Percentiles rank a stretch among this genome's conserved stretches.
These are phyloP conservation scores for Tulasnella sp. DNA, from an alignment of 768 basidiomycete species.

Conservation along the genomic window DNA sequence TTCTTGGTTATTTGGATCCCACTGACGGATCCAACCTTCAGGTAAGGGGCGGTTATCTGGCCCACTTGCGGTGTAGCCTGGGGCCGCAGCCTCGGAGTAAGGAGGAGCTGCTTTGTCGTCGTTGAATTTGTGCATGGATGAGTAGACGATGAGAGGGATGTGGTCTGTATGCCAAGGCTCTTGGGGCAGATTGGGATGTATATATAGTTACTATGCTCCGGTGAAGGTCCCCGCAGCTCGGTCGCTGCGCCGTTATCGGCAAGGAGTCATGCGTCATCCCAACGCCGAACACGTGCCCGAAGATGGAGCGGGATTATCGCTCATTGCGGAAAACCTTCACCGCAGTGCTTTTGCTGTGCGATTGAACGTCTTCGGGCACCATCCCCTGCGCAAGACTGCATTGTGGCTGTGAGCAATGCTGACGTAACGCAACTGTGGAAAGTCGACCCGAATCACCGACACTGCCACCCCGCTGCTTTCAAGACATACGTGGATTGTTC, in stretches of 20 bases:
- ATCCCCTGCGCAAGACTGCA: no score
- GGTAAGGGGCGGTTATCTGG: not conserved
- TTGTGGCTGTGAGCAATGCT: no score
- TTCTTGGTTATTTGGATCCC: not conserved
- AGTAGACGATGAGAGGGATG: not conserved
- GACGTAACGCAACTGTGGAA: no score
- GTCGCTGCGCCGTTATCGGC: not conserved
- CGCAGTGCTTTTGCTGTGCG: not conserved
- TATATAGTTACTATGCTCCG: not conserved
- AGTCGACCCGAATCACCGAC: no score
- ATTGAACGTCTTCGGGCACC: no score
- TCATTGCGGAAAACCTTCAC: not conserved
- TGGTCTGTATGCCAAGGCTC: not conserved
- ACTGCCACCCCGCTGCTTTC: no score
- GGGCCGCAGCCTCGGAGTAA: not conserved
- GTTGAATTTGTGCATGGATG: not conserved
- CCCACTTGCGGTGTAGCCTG: no score
- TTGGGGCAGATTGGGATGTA: not conserved
- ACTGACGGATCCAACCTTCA: constrained; percentile 1
- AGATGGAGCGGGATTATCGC: not conserved
- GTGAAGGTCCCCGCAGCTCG: not conserved
- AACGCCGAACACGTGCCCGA: not conserved
- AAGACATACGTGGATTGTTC: no score
- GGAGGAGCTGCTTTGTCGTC: not conserved
- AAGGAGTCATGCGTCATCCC: not conserved